phyloP scores from a whole-genome alignment of 768 basidiomycete species.

The Termitomyces sp. region DNA sequence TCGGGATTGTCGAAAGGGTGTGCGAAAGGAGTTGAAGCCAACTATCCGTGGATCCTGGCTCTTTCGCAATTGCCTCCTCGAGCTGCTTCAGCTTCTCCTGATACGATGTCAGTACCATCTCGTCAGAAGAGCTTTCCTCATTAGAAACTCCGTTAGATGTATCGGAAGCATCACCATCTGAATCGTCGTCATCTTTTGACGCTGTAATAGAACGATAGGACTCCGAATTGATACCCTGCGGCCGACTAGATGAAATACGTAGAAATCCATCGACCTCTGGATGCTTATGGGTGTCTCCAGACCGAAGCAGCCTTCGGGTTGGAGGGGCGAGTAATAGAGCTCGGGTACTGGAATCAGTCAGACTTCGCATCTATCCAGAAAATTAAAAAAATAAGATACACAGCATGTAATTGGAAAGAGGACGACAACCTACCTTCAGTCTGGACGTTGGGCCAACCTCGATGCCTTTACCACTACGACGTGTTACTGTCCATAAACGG shows the following conservation, averaged over 20 bases:
- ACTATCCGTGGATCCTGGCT: conserved; percentile 46
- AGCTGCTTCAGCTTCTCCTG: conserved; percentile 55
- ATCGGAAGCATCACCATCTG: conserved; percentile 16
- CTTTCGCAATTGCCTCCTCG: conserved; percentile 43
- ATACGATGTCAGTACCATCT: conserved; percentile 41
- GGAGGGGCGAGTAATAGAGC: conserved; percentile 49
- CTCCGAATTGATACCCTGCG: conserved; percentile 23
- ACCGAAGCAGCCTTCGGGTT: conserved; percentile 38
- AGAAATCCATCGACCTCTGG: conserved; percentile 67
- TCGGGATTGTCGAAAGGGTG: conserved; percentile 56
- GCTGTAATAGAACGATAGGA: conserved; percentile 47
- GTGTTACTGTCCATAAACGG: conserved; percentile 39
- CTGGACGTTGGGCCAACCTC: conserved; percentile 43
- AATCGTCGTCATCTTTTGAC: conserved; percentile 19
- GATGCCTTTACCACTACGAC: conserved; percentile 44
- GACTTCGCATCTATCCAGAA: conserved; percentile 33
- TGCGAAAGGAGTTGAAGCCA: conserved; percentile 66
- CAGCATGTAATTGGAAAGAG: background rate
- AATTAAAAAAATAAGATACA: background rate
- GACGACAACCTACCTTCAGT: conserved; percentile 31
- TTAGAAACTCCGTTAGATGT: conserved; percentile 13
- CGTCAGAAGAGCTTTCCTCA: conserved; percentile 30
- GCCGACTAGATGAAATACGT: conserved; percentile 41
- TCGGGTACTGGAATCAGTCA: conserved; percentile 54
- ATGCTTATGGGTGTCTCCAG: conserved; percentile 38